Conservation (phyloP, 2,329 filamentous ascomycete genomes). For the Alternaria sp. region DNA sequence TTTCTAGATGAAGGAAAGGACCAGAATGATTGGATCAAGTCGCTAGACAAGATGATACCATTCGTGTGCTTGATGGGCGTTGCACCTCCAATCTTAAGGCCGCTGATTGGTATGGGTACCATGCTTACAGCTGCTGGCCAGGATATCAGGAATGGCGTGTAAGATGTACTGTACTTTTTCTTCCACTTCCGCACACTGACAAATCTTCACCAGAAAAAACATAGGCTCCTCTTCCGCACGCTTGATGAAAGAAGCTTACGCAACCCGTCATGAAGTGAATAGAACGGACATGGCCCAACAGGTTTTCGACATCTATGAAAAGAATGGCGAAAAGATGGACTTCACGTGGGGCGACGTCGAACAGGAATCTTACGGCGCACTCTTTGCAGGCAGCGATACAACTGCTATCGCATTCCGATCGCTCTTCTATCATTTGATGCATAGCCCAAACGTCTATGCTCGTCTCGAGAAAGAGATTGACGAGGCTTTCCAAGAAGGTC, state of each 20-base stretch:
- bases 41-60: constrained; percentile 49
- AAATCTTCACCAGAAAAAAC: constrained; percentile 27
- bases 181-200: not conserved
- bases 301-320: constrained; percentile 38
- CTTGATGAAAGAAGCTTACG: constrained; percentile 8
- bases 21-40: constrained; percentile 22
- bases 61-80: constrained; percentile 22
- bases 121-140: not conserved
- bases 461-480: constrained; percentile 28
- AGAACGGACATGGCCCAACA: constrained; percentile 42
- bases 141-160: not conserved
- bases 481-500: constrained; percentile 12
- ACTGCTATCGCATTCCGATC: constrained; percentile 45
- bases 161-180: not conserved
- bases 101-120: constrained; percentile 6
- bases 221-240: not conserved
- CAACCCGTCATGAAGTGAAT: constrained; percentile 5
- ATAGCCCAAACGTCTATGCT: constrained; percentile 30
- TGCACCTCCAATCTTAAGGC: constrained; percentile 15
- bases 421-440: constrained; percentile 52
- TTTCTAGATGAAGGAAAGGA: constrained; percentile 29
- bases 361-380: constrained; percentile 34
- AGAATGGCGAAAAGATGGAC: constrained; percentile 45
- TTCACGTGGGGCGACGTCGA: constrained; percentile 39
- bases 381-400: constrained; percentile 49